phyloP scores from a whole-genome alignment of 2,329 filamentous ascomycete genomes.

The Domatiomyces catenatus region DNA sequence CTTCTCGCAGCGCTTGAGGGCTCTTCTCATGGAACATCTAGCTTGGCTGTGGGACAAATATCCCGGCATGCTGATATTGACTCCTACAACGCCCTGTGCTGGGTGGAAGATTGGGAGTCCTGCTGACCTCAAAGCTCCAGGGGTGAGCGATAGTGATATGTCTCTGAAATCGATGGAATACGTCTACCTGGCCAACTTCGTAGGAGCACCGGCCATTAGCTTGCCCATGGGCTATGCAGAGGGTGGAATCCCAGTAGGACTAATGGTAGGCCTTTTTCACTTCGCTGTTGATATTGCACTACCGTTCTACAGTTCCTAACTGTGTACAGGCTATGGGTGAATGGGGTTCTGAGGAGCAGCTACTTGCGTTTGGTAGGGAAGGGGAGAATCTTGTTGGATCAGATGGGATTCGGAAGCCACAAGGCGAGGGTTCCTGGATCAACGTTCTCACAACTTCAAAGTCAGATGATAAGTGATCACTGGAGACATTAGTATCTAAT shows the following conservation, averaged over 20 bases:
- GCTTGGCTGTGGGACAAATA: constrained; percentile 53
- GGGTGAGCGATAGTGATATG: constrained; percentile 57
- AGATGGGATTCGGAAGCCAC: constrained; percentile 22
- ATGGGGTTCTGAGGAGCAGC: constrained; percentile 37
- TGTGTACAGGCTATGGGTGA: constrained; percentile 31
- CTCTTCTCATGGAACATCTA: constrained; percentile 64
- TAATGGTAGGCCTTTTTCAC: constrained; percentile 28
- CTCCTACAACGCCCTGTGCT: constrained; percentile 58
- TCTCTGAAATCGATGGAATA: constrained; percentile 71
- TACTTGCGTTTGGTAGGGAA: constrained; percentile 36
- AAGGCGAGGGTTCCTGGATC: constrained; percentile 29
- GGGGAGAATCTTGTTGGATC: constrained; percentile 23
- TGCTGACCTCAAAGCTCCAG: constrained; percentile 39
- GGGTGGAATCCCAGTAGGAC: constrained; percentile 33
- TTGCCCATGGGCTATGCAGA: constrained; percentile 56
- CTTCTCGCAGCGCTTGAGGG: constrained; percentile 56
- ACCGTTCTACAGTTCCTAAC: background rate
- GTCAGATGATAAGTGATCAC: background rate
- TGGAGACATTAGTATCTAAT: background rate
- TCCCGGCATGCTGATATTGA: constrained; percentile 62
- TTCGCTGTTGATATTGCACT: background rate
- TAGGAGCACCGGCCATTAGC: constrained; percentile 59
- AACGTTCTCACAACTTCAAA: constrained; percentile 25
- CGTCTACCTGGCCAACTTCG: constrained; percentile 71
- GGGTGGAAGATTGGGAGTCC: constrained; percentile 59